A percentile compares a stretch with the other conserved stretches of the same genome.
Evolutionary conservation across 805 yeast species (phyloP).

Genomic region (Torulaspora quercuum): DNA sequence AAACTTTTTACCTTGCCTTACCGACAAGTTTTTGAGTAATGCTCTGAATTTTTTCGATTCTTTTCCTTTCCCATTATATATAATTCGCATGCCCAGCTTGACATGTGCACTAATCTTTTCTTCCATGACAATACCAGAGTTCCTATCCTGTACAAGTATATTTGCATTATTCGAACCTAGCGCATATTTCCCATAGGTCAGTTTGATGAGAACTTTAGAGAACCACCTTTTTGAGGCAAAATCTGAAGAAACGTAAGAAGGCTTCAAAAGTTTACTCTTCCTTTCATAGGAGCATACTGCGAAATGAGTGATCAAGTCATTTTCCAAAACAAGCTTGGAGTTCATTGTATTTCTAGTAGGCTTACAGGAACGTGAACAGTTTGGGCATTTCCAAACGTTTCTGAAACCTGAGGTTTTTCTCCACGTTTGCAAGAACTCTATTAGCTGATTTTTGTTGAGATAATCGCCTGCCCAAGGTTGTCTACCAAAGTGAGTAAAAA

Average conservation of each 20-base stretch:
- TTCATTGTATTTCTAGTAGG: slow-evolving; percentile 43
- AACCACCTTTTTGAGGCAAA: slow-evolving; percentile 90
- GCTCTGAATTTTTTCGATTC: slow-evolving; percentile 56
- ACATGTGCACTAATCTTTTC: slow-evolving; percentile 91
- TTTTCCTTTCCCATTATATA: slow-evolving; percentile 70
- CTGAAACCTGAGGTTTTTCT: slow-evolving; percentile 36
- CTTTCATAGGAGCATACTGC: slow-evolving; percentile 81
- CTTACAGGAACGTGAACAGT: slow-evolving; percentile 63
- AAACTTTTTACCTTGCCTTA: slow-evolving; percentile 81
- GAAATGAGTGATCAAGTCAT: slow-evolving; percentile 78
- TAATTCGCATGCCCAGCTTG: slow-evolving; percentile 76
- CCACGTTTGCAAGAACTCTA: slow-evolving; percentile 46
- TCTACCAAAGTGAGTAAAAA: slow-evolving; percentile 46
- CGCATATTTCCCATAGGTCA: slow-evolving; percentile 83
- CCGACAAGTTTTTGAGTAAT: slow-evolving; percentile 61
- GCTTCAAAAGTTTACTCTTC: slow-evolving; percentile 56
- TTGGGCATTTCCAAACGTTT: slow-evolving; percentile 70
- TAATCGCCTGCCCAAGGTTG: slow-evolving; percentile 54
- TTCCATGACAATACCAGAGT: slow-evolving; percentile 83
- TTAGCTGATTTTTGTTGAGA: slow-evolving; percentile 44
- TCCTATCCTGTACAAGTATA: slow-evolving; percentile 87
- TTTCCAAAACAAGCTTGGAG: slow-evolving; percentile 36
- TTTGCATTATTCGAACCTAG: slow-evolving; percentile 90
- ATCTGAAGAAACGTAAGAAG: slow-evolving; percentile 71
- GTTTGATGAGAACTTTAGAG: slow-evolving; percentile 71